A percentile compares a stretch with the other conserved stretches of the same genome.
Conservation (phyloP, 495 filamentous ascomycete species). For the Neurospora terricola region DNA sequence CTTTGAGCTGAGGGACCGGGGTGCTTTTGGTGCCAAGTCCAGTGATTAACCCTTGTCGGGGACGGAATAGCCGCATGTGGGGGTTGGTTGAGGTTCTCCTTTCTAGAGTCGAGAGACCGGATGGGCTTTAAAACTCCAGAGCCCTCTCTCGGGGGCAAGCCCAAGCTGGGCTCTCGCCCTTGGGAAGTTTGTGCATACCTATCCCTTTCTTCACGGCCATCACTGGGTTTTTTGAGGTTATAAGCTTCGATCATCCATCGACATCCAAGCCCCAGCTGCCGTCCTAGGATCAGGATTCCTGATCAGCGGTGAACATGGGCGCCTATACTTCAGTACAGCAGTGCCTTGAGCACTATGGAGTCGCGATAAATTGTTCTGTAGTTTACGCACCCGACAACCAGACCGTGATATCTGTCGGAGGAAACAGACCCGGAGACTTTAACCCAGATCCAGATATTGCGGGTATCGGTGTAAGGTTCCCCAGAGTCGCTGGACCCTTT, state of each 20-base stretch:
- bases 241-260: not conserved
- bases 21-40: not conserved
- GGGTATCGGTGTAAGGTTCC: slow-evolving; percentile 6
- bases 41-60: not conserved
- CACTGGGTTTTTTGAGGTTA: not conserved
- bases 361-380: slow-evolving; percentile 12
- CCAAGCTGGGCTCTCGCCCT: not conserved
- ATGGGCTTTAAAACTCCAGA: not conserved
- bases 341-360: slow-evolving; percentile 13
- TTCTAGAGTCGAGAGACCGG: not conserved
- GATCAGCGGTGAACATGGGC: slow-evolving; percentile 13
- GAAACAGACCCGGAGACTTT: not conserved
- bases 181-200: not conserved
- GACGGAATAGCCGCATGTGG: not conserved
- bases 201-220: not conserved
- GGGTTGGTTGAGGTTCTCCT: not conserved
- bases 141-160: not conserved
- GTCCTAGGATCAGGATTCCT: not conserved
- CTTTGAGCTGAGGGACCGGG: not conserved
- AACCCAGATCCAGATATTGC: slow-evolving; percentile 8
- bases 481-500: not conserved
- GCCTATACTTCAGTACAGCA: slow-evolving; percentile 17
- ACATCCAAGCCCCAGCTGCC: not conserved
- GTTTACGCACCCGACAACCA: not conserved
- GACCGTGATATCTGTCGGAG: slow-evolving; percentile 2